These are phyloP conservation scores for Yamagishiella unicocca DNA, from an alignment of 139 green algal genomes.

Conservation along the genomic window DNA sequence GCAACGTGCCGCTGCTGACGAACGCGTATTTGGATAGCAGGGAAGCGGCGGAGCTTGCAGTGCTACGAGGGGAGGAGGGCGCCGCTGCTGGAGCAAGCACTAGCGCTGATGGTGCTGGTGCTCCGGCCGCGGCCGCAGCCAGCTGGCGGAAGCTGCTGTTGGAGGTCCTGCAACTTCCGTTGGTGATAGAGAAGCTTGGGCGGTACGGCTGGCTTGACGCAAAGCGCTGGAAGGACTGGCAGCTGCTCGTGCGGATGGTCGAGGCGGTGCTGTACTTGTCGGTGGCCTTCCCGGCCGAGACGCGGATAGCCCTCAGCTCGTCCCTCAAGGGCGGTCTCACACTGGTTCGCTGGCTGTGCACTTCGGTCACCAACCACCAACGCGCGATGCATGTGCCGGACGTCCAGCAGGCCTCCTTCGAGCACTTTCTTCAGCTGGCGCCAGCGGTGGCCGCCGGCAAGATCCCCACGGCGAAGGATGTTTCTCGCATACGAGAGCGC, in stretches of 20 bases:
- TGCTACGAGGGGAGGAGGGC: no score
- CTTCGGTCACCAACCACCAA: neutral
- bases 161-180: neutral
- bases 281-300: neutral
- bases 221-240: no score
- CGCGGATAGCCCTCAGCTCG: no score
- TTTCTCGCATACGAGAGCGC: neutral
- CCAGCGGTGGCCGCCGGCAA: neutral
- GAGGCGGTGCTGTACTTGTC: neutral
- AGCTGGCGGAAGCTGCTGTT: neutral
- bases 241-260: neutral
- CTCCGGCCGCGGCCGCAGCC: no score
- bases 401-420: neutral
- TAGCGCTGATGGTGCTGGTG: neutral
- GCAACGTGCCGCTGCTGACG: neutral
- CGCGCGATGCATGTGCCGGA: neutral
- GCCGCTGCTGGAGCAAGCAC: no score
- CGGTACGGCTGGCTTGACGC: no score
- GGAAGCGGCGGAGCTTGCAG: neutral
- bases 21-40: neutral
- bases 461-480: neutral
- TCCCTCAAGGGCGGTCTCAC: no score
- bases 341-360: no score
- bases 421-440: neutral
- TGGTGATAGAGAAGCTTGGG: neutral